Base-by-base conservation (phyloP, 73 alveolate species). In the Paramecium pentaurelia region DNA sequence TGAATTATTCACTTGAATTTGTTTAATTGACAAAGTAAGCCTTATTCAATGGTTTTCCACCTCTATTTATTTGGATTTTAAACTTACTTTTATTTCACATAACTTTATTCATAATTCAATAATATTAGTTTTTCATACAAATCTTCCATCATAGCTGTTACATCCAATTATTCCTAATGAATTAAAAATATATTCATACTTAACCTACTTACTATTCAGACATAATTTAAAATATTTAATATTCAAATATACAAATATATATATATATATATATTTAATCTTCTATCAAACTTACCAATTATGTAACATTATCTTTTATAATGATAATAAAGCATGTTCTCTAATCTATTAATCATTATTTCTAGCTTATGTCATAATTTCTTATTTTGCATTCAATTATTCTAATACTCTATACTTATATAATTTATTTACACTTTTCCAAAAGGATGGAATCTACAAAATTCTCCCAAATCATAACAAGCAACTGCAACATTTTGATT, bases 381-480 rank as follows among this genome's bases (percentile, higher is more conserved):
- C 60, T 27, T 68, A 16, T n/a, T 89, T 89, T 42, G 86, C 88
- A 71, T 89, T 22, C 58, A 89, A 89, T 25, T 64, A 16, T 25
- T 89, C 94, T 27, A 89, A 30, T 8, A 89, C 49, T 18, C 94
- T 89, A 71, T 71, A 8, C 44, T 27, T 9, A 45, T 8, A 71
- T 36, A 7, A 60, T 16, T 60, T 16, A 45, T 5, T 18, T 89
- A 73, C 94, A 27, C 77, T 89, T 83, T 88, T 18, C 94, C 94
- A 73, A 89, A 89, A 8, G 94, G 94, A 89, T 89, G 97, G 95
- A 95, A 97, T 71, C 98, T 92, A 18, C 98, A 98, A 94, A 97
- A 97, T 87, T 97, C 99, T 54, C 99, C 99, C 27, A 96, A 86
- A 94, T 97, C 99, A 90, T 93, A 96, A 42, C 99, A 96, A 38